These are phyloP conservation scores for Erucastrum elatum DNA, from an alignment of 345 rosid genomes.

Conservation along the genomic window DNA sequence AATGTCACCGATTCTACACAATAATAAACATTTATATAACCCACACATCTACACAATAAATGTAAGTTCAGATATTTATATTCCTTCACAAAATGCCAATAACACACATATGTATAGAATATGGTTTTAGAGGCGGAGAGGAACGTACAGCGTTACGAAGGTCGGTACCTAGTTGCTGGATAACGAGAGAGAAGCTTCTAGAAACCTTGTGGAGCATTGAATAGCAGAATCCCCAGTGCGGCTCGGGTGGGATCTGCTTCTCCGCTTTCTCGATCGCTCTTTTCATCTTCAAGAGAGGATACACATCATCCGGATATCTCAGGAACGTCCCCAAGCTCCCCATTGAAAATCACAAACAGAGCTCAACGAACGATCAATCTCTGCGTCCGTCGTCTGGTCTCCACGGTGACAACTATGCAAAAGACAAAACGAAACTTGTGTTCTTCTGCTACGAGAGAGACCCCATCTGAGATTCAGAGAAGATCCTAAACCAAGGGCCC, in stretches of 20 bases:
- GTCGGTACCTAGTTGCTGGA: conserved; percentile 80
- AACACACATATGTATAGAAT: not conserved
- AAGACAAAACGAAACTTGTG: not conserved
- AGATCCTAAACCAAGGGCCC: not conserved
- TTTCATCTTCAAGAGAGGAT: conserved; percentile 80
- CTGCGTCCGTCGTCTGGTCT: not conserved
- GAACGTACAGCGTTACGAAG: conserved; percentile 82
- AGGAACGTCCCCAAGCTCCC: conserved; percentile 66
- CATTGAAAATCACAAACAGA: conserved; percentile 47
- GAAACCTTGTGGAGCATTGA: conserved; percentile 92
- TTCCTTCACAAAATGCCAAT: conserved; percentile 8
- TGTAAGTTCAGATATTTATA: conserved; percentile 7
- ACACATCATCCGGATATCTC: conserved; percentile 86
- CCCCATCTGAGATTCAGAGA: conserved; percentile 25
- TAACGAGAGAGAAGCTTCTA: conserved; percentile 82
- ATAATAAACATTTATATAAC: not conserved
- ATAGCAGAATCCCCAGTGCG: conserved; percentile 93
- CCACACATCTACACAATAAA: not conserved
- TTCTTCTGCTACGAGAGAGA: not conserved
- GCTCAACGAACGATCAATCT: not conserved
- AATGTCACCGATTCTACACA: not conserved
- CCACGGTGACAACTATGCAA: not conserved
- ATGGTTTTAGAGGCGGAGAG: not conserved
- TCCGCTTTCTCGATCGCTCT: conserved; percentile 67
- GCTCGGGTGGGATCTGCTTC: conserved; percentile 90